These are phyloP conservation scores for Ilyonectria mors-panacis DNA, from an alignment of 2,329 filamentous ascomycete species.

Conservation along the genomic window DNA sequence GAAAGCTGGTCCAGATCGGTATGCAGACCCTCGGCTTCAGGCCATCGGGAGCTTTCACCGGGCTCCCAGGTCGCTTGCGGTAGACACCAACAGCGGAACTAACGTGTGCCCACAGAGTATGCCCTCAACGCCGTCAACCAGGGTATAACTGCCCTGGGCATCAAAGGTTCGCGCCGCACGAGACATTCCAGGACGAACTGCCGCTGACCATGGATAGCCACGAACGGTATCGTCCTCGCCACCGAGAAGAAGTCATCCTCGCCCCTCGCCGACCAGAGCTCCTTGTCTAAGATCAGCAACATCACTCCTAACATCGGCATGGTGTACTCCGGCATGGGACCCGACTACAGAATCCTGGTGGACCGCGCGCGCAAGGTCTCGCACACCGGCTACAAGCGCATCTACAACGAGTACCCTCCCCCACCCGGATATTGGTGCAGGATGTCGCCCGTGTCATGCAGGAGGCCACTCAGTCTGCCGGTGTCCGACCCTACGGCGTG, in stretches of 20 bases:
- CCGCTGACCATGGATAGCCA: constrained; percentile 72
- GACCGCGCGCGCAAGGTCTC: constrained; percentile 99
- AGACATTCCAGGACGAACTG: constrained; percentile 4
- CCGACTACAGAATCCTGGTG: constrained; percentile 96
- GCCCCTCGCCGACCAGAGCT: constrained; percentile 94
- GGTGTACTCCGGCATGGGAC: constrained; percentile 99
- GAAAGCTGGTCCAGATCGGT: constrained; percentile 99
- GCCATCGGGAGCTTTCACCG: neutral
- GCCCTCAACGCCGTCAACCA: constrained; percentile 99
- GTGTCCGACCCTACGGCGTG: constrained; percentile 97
- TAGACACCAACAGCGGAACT: constrained; percentile 25
- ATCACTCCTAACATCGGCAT: constrained; percentile 99
- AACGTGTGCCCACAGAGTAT: constrained; percentile 79
- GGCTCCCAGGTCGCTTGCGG: neutral
- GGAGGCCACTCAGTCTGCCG: constrained; percentile 97
- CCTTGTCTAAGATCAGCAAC: constrained; percentile 96
- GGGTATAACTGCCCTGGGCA: constrained; percentile 97
- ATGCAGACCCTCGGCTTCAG: constrained; percentile 37
- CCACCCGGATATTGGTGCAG: constrained; percentile 98
- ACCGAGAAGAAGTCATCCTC: constrained; percentile 99
- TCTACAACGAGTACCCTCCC: constrained; percentile 99
- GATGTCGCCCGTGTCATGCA: constrained; percentile 98
- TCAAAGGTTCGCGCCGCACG: constrained; percentile 81
- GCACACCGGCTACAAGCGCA: constrained; percentile 98
- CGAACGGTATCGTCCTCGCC: constrained; percentile 98